Percentiles rank a stretch among this genome's conserved stretches.
These are phyloP conservation scores for Malassezia furfur DNA, from an alignment of 1,284 basidiomycete species.

Conservation along the genomic window DNA sequence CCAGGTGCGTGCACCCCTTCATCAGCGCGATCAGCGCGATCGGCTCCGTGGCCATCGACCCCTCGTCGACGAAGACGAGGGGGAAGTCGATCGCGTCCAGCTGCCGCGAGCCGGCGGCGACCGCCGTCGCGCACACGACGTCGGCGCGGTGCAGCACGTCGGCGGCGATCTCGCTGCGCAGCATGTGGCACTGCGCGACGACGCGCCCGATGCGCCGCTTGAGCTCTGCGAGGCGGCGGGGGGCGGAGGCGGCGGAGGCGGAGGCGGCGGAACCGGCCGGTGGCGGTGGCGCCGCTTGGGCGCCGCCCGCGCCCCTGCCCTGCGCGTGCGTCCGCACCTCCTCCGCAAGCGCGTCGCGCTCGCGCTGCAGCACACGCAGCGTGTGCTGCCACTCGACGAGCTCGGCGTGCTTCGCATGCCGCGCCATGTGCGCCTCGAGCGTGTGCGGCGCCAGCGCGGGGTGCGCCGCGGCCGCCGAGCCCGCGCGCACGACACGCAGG, in stretches of 20 bases:
- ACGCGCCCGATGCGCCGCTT: conserved; percentile 27
- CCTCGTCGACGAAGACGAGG: conserved; percentile 86
- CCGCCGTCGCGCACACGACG: conserved; percentile 49
- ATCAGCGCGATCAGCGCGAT: conserved; percentile 50
- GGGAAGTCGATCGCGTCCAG: conserved; percentile 67
- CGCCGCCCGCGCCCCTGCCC: too few species aligned
- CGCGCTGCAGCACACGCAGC: conserved; percentile 20
- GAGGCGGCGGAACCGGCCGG: too few species aligned
- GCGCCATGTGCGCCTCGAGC: conserved; percentile 60
- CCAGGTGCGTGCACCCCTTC: conserved; percentile 61
- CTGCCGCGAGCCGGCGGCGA: conserved; percentile 25
- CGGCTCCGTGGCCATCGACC: conserved; percentile 89
- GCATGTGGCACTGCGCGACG: conserved; percentile 31
- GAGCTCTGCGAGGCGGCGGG: conserved; percentile 4
- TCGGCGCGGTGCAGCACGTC: conserved; percentile 48
- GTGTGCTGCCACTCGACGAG: conserved; percentile 48
- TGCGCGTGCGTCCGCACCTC: conserved; percentile 9
- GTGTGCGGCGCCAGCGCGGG: conserved; percentile 57
- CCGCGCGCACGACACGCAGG: conserved; percentile 67
- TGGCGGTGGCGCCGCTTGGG: neutral
- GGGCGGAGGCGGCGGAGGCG: neutral
- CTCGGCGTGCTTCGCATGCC: conserved; percentile 56
- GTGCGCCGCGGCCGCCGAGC: conserved; percentile 55
- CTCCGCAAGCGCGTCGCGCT: conserved; percentile 22
- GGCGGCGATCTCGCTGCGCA: conserved; percentile 42